Conservation (phyloP, 148 eudicot species). For the Camellia lanceoleosa region DNA sequence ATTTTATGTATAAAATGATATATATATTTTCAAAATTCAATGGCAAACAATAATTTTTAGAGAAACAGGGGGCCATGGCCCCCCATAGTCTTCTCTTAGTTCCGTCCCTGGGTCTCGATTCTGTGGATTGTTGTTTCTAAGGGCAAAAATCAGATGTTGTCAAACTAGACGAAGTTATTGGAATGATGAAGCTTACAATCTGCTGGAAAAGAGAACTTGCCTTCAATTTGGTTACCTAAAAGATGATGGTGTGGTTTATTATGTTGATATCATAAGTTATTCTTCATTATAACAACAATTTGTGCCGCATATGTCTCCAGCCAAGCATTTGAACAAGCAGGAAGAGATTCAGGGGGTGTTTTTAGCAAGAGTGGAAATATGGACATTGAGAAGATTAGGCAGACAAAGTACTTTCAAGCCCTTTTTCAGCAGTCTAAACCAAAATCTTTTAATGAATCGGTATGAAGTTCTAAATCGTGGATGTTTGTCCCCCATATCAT, state of each 20-base stretch:
- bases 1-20: too few species aligned
- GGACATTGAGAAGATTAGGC: slow-evolving; percentile 65
- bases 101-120: too few species aligned
- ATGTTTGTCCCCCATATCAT: not conserved
- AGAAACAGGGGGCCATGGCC: too few species aligned
- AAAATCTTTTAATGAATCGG: slow-evolving; percentile 31
- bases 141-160: not conserved
- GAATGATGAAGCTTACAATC: not conserved
- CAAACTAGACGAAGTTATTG: not conserved
- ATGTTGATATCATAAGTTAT: not conserved
- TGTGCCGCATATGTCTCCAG: slow-evolving; percentile 39
- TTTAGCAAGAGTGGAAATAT: slow-evolving; percentile 46
- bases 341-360: slow-evolving; percentile 52
- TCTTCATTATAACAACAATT: not conserved
- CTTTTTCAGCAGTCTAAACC: slow-evolving; percentile 47
- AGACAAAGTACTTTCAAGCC: slow-evolving; percentile 61
- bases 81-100: too few species aligned
- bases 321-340: slow-evolving; percentile 89
- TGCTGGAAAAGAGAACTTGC: not conserved
- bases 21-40: too few species aligned
- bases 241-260: not conserved
- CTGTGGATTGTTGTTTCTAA: not conserved
- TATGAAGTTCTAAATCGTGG: slow-evolving; percentile 26
- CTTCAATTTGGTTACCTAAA: not conserved
- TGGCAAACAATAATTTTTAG: too few species aligned